Conservation (phyloP, 2,329 filamentous ascomycete genomes). For the Colletotrichum plurivorum region DNA sequence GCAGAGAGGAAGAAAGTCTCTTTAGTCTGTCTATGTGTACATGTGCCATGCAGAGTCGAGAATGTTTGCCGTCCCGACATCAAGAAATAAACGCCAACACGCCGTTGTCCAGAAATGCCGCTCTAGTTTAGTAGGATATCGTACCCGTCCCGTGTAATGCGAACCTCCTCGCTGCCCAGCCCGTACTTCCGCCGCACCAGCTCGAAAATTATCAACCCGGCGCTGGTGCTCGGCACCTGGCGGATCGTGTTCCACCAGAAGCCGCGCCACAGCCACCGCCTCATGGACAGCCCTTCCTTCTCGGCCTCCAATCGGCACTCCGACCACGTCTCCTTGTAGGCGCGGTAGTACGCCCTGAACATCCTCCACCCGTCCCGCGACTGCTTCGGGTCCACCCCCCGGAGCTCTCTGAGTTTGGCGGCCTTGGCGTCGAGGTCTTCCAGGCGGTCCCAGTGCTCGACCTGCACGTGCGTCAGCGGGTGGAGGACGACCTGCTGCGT, state of each 20-base stretch:
- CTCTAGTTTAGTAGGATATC: conserved; percentile 73
- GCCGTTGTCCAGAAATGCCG: conserved; percentile 18
- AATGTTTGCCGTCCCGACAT: conserved; percentile 6
- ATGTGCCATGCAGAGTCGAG: conserved; percentile 23
- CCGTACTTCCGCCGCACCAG: conserved; percentile 81
- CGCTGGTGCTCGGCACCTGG: conserved; percentile 83
- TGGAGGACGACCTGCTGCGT: conserved; percentile 79
- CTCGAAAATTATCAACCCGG: conserved; percentile 85
- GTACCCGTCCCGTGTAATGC: conserved; percentile 78
- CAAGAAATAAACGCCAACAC: too few species aligned
- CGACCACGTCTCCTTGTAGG: conserved; percentile 77
- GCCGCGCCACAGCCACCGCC: conserved; percentile 77
- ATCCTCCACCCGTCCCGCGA: conserved; percentile 63
- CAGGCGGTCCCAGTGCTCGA: conserved; percentile 80
- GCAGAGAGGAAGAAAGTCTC: background rate
- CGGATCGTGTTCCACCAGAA: conserved; percentile 81
- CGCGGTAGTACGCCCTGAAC: conserved; percentile 76
- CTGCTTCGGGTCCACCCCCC: conserved; percentile 48
- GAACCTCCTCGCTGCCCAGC: conserved; percentile 71
- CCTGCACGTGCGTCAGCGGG: conserved; percentile 78
- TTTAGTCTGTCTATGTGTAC: conserved; percentile 19
- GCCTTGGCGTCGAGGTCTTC: conserved; percentile 78
- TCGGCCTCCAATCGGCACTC: conserved; percentile 72
- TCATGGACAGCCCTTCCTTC: conserved; percentile 68
- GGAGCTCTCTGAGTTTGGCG: conserved; percentile 57